phyloP scores from a whole-genome alignment of 345 rosid species.

The Syzygium oleosum region DNA sequence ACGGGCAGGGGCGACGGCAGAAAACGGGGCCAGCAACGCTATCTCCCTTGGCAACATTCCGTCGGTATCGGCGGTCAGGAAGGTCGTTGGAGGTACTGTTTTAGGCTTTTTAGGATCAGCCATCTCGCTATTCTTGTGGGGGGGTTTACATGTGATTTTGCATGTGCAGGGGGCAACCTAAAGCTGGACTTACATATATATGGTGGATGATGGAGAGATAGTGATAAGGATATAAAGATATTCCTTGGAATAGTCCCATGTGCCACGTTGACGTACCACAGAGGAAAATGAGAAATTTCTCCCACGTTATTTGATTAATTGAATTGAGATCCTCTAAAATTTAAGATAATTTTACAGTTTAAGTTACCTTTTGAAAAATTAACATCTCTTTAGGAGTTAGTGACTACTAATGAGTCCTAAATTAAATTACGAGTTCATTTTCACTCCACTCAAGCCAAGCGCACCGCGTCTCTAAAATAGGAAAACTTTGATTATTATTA shows the following conservation, averaged over 20 bases:
- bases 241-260: not conserved
- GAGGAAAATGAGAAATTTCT: not conserved
- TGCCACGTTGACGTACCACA: not conserved
- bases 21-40: not conserved
- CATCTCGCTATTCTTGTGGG: not conserved
- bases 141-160: not conserved
- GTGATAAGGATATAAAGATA: not conserved
- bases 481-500: not conserved
- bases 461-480: not conserved
- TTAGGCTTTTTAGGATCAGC: not conserved
- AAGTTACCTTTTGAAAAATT: not conserved
- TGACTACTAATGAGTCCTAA: not conserved
- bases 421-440: not conserved
- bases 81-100: not conserved
- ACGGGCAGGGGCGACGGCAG: not conserved
- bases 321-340: not conserved
- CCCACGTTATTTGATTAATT: not conserved
- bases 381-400: not conserved
- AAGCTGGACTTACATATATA: not conserved
- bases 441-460: not conserved
- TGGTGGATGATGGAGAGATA: not conserved
- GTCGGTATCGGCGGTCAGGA: not conserved
- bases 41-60: not conserved
- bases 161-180: not conserved
- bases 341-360: not conserved